Evolutionary conservation across 345 rosid genomes (phyloP).

Genomic region (Anacardium occidentale): DNA sequence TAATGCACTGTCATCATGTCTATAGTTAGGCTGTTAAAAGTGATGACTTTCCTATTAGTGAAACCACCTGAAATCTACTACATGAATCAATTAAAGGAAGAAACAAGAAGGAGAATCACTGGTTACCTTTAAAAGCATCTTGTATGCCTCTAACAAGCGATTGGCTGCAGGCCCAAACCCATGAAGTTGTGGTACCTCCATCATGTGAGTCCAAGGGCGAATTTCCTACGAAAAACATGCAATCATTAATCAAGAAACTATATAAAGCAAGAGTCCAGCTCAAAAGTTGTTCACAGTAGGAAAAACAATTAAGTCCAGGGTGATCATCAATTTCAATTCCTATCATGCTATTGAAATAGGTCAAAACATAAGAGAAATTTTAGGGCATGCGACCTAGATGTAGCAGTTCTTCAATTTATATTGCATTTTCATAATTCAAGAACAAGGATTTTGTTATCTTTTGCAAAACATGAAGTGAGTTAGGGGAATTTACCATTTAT

Average conservation of each 20-base stretch:
- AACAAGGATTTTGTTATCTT: background rate
- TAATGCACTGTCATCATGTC: background rate
- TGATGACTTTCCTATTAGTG: background rate
- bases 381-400: background rate
- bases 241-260: background rate
- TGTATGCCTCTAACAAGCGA: conserved; percentile 94
- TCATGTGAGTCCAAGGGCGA: conserved; percentile 99
- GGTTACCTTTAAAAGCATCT: conserved; percentile 90
- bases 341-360: background rate
- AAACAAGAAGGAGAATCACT: background rate
- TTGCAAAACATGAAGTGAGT: background rate
- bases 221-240: conserved; percentile 54
- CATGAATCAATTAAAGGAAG: background rate
- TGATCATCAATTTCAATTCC: background rate
- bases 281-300: background rate
- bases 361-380: background rate
- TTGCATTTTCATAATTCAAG: background rate
- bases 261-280: background rate
- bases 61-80: background rate
- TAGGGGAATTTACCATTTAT: background rate
- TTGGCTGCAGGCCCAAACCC: conserved; percentile 98
- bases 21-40: background rate
- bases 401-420: background rate
- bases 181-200: conserved; percentile 99
- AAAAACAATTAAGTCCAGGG: background rate